These are phyloP conservation scores for Barbarea vulgaris DNA, from an alignment of 345 rosid genomes.

Conservation along the genomic window DNA sequence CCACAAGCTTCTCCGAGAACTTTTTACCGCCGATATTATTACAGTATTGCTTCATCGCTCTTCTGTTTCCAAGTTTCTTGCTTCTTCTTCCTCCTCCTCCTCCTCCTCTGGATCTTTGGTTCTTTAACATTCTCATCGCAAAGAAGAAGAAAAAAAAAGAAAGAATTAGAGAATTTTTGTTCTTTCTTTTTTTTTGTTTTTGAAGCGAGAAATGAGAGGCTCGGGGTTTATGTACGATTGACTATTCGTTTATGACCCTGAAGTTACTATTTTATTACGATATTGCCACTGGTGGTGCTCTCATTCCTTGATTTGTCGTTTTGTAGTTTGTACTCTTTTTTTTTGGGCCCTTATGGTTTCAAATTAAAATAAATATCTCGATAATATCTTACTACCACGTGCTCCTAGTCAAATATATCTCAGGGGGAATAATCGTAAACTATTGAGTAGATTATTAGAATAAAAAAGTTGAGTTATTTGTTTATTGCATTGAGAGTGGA, in stretches of 20 bases:
- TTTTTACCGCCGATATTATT: slow-evolving; percentile 19
- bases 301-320: slow-evolving; percentile 30
- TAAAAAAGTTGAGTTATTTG: neutral
- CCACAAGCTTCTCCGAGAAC: slow-evolving; percentile 68
- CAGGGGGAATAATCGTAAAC: neutral
- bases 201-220: neutral
- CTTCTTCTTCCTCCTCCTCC: slow-evolving; percentile 32
- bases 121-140: slow-evolving; percentile 45
- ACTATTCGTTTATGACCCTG: slow-evolving; percentile 36
- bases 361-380: neutral
- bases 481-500: neutral
- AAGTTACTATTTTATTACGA: slow-evolving; percentile 36
- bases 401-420: slow-evolving; percentile 17
- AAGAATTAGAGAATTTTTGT: neutral
- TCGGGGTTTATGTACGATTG: slow-evolving; percentile 50
- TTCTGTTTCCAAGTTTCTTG: slow-evolving; percentile 22
- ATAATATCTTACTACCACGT: slow-evolving; percentile 31
- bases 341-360: neutral
- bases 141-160: slow-evolving; percentile 9
- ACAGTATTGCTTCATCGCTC: neutral
- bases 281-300: slow-evolving; percentile 38
- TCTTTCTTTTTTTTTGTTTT: neutral
- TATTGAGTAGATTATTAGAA: neutral
- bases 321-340: neutral
- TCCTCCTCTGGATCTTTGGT: slow-evolving; percentile 37